A percentile compares a stretch with the other conserved stretches of the same genome.
Conservation (phyloP, 306 rosid genomes). For the Herpetospermum pedunculosum region DNA sequence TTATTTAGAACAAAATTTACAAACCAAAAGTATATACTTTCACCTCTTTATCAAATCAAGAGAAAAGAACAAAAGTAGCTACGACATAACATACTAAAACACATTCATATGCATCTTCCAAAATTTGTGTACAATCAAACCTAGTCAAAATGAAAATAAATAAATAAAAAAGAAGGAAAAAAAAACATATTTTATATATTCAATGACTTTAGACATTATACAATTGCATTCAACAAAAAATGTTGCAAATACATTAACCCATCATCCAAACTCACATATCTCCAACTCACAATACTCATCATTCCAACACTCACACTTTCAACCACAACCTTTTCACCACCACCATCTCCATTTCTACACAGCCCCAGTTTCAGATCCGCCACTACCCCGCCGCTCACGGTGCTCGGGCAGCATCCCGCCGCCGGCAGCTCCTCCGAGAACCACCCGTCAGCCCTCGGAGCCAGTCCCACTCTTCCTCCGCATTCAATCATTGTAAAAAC, state of each 20-base stretch:
- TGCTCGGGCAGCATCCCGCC: constrained; percentile 30
- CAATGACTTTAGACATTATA: not conserved
- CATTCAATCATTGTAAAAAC: constrained; percentile 47
- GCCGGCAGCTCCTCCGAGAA: constrained; percentile 47
- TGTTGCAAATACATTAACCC: constrained; percentile 25
- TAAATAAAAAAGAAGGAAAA: no score
- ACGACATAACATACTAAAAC: no score
- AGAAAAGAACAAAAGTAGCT: no score
- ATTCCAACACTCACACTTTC: constrained; percentile 37
- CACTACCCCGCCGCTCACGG: constrained; percentile 33
- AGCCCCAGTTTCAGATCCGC: constrained; percentile 42
- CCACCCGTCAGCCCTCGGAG: constrained; percentile 32
- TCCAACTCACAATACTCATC: constrained; percentile 41
- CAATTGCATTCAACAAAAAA: not conserved
- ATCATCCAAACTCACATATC: constrained; percentile 46
- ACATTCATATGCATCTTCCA: no score
- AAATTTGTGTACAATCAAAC: no score
- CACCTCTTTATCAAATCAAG: no score
- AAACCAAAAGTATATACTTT: no score
- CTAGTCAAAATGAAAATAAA: no score
- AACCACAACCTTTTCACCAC: constrained; percentile 13
- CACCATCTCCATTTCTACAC: not conserved
- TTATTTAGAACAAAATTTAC: no score
- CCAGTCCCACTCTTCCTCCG: constrained; percentile 24
- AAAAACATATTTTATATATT: not conserved